phyloP scores from a whole-genome alignment of 169 alveolate genomes.

The Cryptosporidium tyzzeri region DNA sequence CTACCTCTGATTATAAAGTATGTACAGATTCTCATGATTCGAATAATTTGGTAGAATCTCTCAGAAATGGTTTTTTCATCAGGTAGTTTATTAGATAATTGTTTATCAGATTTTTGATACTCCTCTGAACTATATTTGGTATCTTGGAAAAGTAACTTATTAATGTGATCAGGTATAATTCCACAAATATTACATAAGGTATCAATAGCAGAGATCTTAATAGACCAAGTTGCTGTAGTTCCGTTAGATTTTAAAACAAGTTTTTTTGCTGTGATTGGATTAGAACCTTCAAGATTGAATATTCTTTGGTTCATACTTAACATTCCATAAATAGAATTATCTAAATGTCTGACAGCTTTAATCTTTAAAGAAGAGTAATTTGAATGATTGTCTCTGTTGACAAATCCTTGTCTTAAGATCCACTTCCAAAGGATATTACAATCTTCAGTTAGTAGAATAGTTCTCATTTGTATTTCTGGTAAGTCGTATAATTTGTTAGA shows the following conservation, averaged over 20 bases:
- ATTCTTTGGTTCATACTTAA: constrained; percentile 75
- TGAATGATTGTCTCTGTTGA: neutral
- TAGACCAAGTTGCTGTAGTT: constrained; percentile 80
- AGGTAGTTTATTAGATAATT: neutral
- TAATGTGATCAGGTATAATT: constrained; percentile 80
- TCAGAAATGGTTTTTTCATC: constrained; percentile 60
- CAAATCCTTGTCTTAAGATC: constrained; percentile 46
- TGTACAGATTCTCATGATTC: constrained; percentile 85
- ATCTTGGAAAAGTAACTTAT: constrained; percentile 63
- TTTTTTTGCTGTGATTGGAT: constrained; percentile 77
- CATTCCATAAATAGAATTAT: constrained; percentile 65
- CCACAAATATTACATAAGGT: constrained; percentile 82
- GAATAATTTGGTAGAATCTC: constrained; percentile 80
- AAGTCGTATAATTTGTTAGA: neutral
- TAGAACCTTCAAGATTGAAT: constrained; percentile 81
- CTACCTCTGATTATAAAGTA: constrained; percentile 84
- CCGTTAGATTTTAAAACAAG: constrained; percentile 76
- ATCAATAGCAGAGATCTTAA: constrained; percentile 81
- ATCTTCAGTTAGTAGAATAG: constrained; percentile 30
- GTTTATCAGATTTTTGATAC: neutral
- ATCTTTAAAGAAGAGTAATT: neutral
- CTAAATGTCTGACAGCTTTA: constrained; percentile 35
- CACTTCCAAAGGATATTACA: constrained; percentile 62
- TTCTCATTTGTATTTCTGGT: constrained; percentile 36
- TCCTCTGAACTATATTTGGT: neutral